phyloP scores from a whole-genome alignment of 768 basidiomycete species.

The Melanogaster broomeanus region DNA sequence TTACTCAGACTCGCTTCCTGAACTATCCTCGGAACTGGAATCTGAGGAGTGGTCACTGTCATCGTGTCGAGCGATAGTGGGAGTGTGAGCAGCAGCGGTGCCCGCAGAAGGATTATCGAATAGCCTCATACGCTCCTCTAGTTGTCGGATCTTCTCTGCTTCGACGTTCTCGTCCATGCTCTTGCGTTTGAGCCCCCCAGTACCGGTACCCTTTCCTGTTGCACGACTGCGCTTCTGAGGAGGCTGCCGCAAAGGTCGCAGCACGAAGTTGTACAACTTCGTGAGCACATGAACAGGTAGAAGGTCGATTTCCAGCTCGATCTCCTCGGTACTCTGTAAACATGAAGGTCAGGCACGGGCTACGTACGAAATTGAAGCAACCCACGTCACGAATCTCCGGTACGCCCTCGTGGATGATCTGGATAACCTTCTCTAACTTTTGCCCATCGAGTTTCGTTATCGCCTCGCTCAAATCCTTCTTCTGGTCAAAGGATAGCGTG shows the following conservation, averaged over 20 bases:
- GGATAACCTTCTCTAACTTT: conserved; percentile 87
- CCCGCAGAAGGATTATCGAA: conserved; percentile 66
- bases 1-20: conserved; percentile 84
- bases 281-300: conserved; percentile 85
- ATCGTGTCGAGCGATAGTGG: conserved; percentile 34
- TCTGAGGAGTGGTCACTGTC: conserved; percentile 79
- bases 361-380: conserved; percentile 17
- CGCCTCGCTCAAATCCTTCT: conserved; percentile 96
- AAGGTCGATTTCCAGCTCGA: conserved; percentile 96
- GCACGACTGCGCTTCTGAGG: conserved; percentile 61
- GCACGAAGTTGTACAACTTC: conserved; percentile 94
- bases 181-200: conserved; percentile 89
- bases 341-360: conserved; percentile 12
- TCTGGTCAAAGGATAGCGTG: conserved; percentile 90
- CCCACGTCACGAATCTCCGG: conserved; percentile 93
- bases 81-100: conserved; percentile 33
- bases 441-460: conserved; percentile 83
- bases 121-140: conserved; percentile 85
- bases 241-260: conserved; percentile 73
- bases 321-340: conserved; percentile 89
- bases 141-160: conserved; percentile 88
- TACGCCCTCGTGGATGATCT: conserved; percentile 92
- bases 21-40: conserved; percentile 79
- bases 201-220: conserved; percentile 78
- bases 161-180: conserved; percentile 98